Evolutionary conservation across 2,329 filamentous ascomycete species (phyloP).

Genomic region (Pseudogymnoascus pannorum): DNA sequence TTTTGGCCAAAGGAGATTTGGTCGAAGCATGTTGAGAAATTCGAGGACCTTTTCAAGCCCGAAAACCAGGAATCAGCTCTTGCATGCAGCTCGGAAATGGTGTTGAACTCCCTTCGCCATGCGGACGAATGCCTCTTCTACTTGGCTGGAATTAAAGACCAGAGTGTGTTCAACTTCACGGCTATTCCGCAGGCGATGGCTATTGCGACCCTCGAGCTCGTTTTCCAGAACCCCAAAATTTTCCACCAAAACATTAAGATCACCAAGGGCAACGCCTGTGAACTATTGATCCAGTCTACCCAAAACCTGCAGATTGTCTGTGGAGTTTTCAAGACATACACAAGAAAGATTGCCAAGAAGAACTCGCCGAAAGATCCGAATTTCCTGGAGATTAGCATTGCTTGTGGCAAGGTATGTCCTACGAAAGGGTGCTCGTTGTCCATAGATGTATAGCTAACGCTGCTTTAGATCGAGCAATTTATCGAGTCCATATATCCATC

Average conservation of each 20-base stretch:
- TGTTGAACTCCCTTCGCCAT: slow-evolving; percentile 76
- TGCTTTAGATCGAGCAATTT: slow-evolving; percentile 73
- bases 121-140: slow-evolving; percentile 88
- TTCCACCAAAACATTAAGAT: slow-evolving; percentile 88
- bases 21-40: slow-evolving; percentile 83
- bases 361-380: slow-evolving; percentile 86
- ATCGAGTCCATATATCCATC: slow-evolving; percentile 89
- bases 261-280: slow-evolving; percentile 82
- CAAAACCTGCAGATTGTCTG: slow-evolving; percentile 77
- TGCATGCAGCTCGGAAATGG: slow-evolving; percentile 82
- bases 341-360: slow-evolving; percentile 76
- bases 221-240: slow-evolving; percentile 81
- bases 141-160: slow-evolving; percentile 82
- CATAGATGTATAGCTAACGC: not conserved
- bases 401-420: slow-evolving; percentile 65
- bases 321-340: slow-evolving; percentile 68
- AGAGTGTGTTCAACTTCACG: slow-evolving; percentile 95
- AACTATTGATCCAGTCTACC: slow-evolving; percentile 80
- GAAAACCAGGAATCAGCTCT: slow-evolving; percentile 69
- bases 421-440: not conserved
- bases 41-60: slow-evolving; percentile 78
- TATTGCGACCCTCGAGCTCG: slow-evolving; percentile 82
- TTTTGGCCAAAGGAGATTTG: slow-evolving; percentile 94
- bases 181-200: slow-evolving; percentile 94
- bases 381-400: slow-evolving; percentile 79